Conservation (phyloP, 768 basidiomycete species). For the Lentinula guzmanii region DNA sequence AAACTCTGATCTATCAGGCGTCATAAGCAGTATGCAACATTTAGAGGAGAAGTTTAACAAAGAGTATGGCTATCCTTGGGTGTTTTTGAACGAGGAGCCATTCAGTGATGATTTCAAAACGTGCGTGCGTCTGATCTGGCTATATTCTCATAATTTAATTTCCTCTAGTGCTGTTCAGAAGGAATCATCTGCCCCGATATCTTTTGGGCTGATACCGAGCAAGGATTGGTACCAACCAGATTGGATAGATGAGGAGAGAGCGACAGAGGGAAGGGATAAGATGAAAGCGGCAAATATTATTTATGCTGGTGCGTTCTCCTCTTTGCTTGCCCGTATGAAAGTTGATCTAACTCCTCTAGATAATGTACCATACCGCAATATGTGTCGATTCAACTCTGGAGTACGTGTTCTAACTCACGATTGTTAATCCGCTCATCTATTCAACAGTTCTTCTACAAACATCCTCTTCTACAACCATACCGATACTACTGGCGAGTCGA, state of each 20-base stretch:
- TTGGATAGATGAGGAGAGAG: slow-evolving; percentile 71
- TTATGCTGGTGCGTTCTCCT: slow-evolving; percentile 32
- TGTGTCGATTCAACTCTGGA: slow-evolving; percentile 73
- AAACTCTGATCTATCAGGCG: slow-evolving; percentile 56
- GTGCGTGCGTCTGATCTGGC: slow-evolving; percentile 19
- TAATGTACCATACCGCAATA: slow-evolving; percentile 50
- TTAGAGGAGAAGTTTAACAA: slow-evolving; percentile 82
- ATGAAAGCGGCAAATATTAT: slow-evolving; percentile 50
- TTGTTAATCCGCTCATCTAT: not conserved
- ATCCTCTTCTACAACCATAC: slow-evolving; percentile 59
- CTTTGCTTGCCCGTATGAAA: not conserved
- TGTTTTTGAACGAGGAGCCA: slow-evolving; percentile 82
- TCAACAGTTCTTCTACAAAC: slow-evolving; percentile 66
- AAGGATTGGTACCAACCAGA: slow-evolving; percentile 75
- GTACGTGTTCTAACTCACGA: slow-evolving; percentile 25
- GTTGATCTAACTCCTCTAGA: slow-evolving; percentile 24
- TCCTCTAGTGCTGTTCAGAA: not conserved
- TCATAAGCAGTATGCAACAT: slow-evolving; percentile 60
- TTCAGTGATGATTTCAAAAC: slow-evolving; percentile 74
- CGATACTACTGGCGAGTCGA: slow-evolving; percentile 77
- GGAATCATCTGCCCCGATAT: slow-evolving; percentile 21
- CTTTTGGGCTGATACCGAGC: slow-evolving; percentile 60
- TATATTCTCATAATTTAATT: not conserved
- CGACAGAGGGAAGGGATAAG: slow-evolving; percentile 45
- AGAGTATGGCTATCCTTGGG: slow-evolving; percentile 76